These are phyloP conservation scores for Mrakia frigida DNA, from an alignment of 768 basidiomycete genomes.

Conservation along the genomic window DNA sequence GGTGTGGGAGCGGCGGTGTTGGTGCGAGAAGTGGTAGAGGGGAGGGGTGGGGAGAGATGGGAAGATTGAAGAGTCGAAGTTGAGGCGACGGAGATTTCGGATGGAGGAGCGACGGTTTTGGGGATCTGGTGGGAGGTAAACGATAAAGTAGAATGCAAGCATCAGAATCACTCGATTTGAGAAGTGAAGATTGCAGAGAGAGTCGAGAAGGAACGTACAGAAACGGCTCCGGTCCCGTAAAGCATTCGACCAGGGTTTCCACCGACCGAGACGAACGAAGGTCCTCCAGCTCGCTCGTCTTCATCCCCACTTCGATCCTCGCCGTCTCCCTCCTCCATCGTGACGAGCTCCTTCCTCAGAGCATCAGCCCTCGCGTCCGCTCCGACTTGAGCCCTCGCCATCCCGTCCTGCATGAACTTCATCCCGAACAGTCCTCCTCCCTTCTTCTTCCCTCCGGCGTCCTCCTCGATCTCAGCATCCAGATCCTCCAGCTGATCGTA, in stretches of 20 bases:
- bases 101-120: conserved; percentile 20
- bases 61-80: conserved; percentile 62
- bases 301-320: conserved; percentile 33
- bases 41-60: conserved; percentile 14
- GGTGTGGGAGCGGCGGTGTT: conserved; percentile 35
- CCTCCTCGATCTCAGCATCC: conserved; percentile 47
- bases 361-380: conserved; percentile 58
- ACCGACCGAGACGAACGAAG: conserved; percentile 41
- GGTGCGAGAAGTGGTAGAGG: conserved; percentile 36
- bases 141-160: background rate
- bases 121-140: background rate
- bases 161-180: background rate
- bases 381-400: conserved; percentile 61
- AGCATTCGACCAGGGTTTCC: conserved; percentile 47
- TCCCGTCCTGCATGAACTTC: conserved; percentile 98
- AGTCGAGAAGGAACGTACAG: conserved; percentile 16
- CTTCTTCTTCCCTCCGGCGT: conserved; percentile 46
- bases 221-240: conserved; percentile 34
- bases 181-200: background rate
- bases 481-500: conserved; percentile 69
- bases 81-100: conserved; percentile 55
- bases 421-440: conserved; percentile 77
- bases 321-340: conserved; percentile 41
- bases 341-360: conserved; percentile 64
- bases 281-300: conserved; percentile 21